Evolutionary conservation across 768 basidiomycete genomes (phyloP).

Genomic region (Tulasnella calospora): DNA sequence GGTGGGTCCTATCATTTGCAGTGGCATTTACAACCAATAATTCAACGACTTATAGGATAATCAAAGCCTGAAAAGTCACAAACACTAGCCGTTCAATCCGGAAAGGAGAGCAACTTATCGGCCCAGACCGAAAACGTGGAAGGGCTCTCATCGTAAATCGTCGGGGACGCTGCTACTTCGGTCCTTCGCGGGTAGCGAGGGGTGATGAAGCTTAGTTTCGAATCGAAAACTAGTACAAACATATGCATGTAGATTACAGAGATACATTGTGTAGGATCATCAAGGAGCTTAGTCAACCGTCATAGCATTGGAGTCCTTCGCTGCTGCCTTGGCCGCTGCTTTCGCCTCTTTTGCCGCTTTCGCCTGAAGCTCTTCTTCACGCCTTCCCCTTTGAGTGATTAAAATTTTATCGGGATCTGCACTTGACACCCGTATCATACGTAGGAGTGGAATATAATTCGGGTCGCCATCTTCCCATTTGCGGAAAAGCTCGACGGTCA

Average conservation of each 20-base stretch:
- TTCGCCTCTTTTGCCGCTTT: conserved; percentile 3
- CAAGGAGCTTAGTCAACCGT: neutral
- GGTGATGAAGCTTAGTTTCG: too few species aligned
- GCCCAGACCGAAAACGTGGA: too few species aligned
- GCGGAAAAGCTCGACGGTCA: conserved; percentile 65
- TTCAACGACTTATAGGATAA: neutral
- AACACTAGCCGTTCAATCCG: too few species aligned
- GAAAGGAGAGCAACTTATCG: too few species aligned
- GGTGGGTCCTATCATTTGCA: neutral
- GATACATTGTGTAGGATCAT: neutral
- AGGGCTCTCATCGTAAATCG: too few species aligned
- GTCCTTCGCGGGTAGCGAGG: too few species aligned
- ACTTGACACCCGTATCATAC: conserved; percentile 72
- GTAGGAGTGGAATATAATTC: conserved; percentile 63
- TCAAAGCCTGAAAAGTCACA: neutral
- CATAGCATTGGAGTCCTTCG: neutral
- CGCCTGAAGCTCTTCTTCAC: conserved; percentile 4
- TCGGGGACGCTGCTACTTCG: too few species aligned
- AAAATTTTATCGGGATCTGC: conserved; percentile 38
- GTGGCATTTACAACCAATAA: neutral
- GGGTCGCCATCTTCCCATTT: conserved; percentile 74
- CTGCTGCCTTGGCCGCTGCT: neutral
- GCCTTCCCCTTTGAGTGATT: neutral
- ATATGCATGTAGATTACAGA: neutral
- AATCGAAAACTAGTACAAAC: neutral